Percentiles rank a stretch among this genome's conserved stretches.
Conservation (phyloP, 805 yeast genomes). For the Kazachstania bromeliacearum region DNA sequence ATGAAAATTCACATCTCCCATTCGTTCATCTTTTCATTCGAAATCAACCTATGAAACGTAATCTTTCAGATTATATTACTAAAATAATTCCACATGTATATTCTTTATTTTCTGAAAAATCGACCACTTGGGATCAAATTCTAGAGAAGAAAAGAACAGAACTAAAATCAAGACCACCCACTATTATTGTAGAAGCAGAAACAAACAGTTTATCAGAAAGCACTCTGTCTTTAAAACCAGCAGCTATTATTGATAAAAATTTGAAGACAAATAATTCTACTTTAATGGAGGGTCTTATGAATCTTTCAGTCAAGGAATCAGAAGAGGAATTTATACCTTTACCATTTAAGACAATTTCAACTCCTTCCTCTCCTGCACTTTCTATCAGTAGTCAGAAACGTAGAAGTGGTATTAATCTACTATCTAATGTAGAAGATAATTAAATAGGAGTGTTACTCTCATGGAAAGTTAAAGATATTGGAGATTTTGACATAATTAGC, state of each 20-base stretch:
- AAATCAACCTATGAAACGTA: too few species aligned
- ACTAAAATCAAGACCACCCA: not conserved
- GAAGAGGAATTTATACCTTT: constrained; percentile 14
- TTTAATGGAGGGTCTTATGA: too few species aligned
- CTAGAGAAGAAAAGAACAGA: not conserved
- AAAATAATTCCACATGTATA: too few species aligned
- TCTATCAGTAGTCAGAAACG: constrained; percentile 1
- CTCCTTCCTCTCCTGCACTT: constrained; percentile 5
- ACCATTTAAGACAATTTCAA: constrained; percentile 17
- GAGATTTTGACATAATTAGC: too few species aligned
- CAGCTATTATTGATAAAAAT: not conserved
- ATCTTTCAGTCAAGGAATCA: not conserved
- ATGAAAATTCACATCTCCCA: constrained; percentile 4
- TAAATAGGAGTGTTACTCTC: too few species aligned
- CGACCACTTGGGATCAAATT: too few species aligned
- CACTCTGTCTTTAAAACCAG: too few species aligned
- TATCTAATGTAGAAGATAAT: not conserved
- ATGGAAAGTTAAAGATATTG: too few species aligned
- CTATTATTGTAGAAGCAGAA: not conserved
- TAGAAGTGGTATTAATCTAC: constrained; percentile 6
- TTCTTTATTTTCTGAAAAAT: too few species aligned
- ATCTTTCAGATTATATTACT: too few species aligned
- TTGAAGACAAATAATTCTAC: too few species aligned
- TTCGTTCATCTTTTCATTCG: constrained; percentile 11
- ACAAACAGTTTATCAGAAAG: too few species aligned